Evolutionary conservation across 2,329 filamentous ascomycete genomes (phyloP), one percentile per base, ranked within the genome.

Genomic region (Aureobasidium sp.): DNA sequence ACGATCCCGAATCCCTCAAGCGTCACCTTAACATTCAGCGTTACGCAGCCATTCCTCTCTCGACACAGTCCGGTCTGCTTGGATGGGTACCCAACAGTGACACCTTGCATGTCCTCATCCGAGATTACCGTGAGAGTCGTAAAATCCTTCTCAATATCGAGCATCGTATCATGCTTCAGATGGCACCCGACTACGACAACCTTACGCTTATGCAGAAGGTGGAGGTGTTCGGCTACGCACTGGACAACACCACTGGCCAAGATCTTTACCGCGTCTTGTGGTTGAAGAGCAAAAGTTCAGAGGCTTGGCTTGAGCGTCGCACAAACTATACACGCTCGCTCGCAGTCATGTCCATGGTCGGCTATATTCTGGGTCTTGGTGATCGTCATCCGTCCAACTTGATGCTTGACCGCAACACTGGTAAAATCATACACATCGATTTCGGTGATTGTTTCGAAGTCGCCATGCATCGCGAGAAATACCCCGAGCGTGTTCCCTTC

Each of bases 331-430:
- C 94, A 20, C 88, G 94, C 63, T 97, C 93, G 1, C 82, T 99
- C 1, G 94, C 91, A 68, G 94, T 99, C 70, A 99, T 99, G 94
- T 97, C 91, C n/a, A 99, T 99, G 91, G 94, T 97, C n/a, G 94
- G 94, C 66, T 99, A 99, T 75, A 97, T 99, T 67, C 85, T 99
- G 25, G 95, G 94, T 64, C 81, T 99, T 15, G 94, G 94, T 61
- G 94, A 99, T 77, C 87, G 95, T 52, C 94, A 99, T 77, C 95
- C 95, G 41, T 97, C 91, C 64, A 99, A 99, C 75, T 79, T 99
- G 70, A 95, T 99, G 88, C 87, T 99, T 44, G 94, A 99, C 75
- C 88, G 91, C 42, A 86, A 95, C 64, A 97, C 93, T 0, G 94
- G 94, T 72, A 96, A 96, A 79, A 94, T 99, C 65, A 88, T 99